phyloP scores from a whole-genome alignment of 129 eudicot species.

The Flaveria robusta region DNA sequence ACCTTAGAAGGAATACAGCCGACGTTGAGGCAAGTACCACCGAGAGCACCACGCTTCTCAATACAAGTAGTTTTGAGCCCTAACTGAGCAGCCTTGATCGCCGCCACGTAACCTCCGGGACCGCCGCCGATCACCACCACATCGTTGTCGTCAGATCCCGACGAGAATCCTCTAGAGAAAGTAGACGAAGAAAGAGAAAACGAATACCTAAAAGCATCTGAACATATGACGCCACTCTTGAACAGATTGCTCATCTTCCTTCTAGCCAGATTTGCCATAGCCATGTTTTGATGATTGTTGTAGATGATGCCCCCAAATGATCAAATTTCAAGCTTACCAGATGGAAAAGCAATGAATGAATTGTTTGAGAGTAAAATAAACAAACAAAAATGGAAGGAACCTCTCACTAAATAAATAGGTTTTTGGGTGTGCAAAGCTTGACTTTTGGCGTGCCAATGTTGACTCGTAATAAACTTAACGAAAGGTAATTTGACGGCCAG shows the following conservation, averaged over 20 bases:
- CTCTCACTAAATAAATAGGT: too few species aligned
- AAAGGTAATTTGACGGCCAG: too few species aligned
- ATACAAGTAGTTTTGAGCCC: constrained; percentile 86
- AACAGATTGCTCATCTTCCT: constrained; percentile 43
- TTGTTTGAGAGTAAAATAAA: too few species aligned
- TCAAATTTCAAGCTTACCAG: too few species aligned
- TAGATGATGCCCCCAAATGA: not conserved
- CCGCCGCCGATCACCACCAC: constrained; percentile 92
- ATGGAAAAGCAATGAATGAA: too few species aligned
- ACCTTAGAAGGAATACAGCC: constrained; percentile 10
- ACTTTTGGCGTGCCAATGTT: too few species aligned
- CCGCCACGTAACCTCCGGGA: constrained; percentile 96
- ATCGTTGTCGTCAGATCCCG: constrained; percentile 81
- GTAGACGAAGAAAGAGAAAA: constrained; percentile 34
- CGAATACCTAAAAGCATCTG: constrained; percentile 36
- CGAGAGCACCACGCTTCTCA: constrained; percentile 47
- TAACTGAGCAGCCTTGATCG: constrained; percentile 92
- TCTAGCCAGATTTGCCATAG: constrained; percentile 61
- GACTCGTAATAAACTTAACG: too few species aligned
- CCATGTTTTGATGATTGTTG: constrained; percentile 35
- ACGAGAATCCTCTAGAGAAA: constrained; percentile 49
- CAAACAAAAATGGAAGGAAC: too few species aligned
- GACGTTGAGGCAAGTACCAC: constrained; percentile 27
- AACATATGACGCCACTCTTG: constrained; percentile 21
- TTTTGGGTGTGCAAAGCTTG: too few species aligned